A percentile compares a stretch with the other conserved stretches of the same genome.
Evolutionary conservation across 164 flowering plant genomes (phyloP).

Genomic region (Umbilicus rupestris): DNA sequence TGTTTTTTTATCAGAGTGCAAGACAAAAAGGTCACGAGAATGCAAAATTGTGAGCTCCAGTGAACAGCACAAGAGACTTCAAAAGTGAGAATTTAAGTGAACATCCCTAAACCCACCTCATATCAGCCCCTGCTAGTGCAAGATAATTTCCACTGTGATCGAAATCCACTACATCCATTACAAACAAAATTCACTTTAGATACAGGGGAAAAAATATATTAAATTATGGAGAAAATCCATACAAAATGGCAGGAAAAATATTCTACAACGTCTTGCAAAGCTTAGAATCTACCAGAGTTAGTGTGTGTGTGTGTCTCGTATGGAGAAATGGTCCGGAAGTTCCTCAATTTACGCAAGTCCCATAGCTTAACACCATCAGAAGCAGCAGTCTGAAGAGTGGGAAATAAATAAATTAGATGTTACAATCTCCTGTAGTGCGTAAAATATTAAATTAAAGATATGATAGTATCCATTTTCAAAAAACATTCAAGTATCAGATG

Average conservation of each 20-base stretch:
- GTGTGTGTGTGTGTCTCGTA: constrained; percentile 16
- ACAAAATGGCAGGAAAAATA: not conserved
- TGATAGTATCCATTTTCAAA: not conserved
- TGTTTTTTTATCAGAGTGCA: not conserved
- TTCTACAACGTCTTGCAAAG: not conserved
- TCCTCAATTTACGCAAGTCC: constrained; percentile 94
- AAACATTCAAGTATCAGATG: too few relatives aligned
- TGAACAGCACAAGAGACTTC: not conserved
- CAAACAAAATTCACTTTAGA: not conserved
- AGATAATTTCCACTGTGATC: constrained; percentile 96
- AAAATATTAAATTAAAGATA: not conserved
- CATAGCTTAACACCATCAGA: constrained; percentile 92
- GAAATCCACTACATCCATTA: constrained; percentile 45
- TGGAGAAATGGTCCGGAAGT: constrained; percentile 70
- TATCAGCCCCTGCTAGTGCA: constrained; percentile 77
- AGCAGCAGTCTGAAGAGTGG: constrained; percentile 73
- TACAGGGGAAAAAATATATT: not conserved
- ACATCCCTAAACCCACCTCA: constrained; percentile 39
- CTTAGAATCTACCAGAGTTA: constrained; percentile 2
- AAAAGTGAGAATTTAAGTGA: too few relatives aligned
- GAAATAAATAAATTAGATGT: not conserved
- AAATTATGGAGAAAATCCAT: not conserved
- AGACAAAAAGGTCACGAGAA: not conserved
- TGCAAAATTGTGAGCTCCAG: not conserved
- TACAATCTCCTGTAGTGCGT: not conserved